Evolutionary conservation across 345 rosid species (phyloP).

Genomic region (Aquilaria sinensis): DNA sequence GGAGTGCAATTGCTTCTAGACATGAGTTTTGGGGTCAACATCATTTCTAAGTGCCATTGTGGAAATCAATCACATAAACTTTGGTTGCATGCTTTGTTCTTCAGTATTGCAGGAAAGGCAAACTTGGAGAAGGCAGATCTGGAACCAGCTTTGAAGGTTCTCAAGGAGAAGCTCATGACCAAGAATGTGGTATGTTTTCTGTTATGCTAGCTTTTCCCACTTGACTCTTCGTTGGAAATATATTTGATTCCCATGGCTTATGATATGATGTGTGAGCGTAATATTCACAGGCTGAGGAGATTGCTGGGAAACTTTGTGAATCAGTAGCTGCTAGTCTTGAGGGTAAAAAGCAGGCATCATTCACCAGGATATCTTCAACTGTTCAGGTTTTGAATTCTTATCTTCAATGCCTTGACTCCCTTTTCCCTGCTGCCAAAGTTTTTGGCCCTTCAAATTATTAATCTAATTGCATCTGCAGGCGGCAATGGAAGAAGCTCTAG

Average conservation of each 20-base stretch:
- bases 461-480: slow-evolving; percentile 35
- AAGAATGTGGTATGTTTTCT: slow-evolving; percentile 86
- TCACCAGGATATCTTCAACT: slow-evolving; percentile 93
- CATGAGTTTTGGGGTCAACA: not conserved
- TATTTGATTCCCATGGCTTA: too few species aligned
- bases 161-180: slow-evolving; percentile 97
- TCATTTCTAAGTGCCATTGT: not conserved
- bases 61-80: not conserved
- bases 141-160: slow-evolving; percentile 90
- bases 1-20: too few species aligned
- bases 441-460: not conserved
- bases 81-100: not conserved
- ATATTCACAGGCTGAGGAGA: slow-evolving; percentile 83
- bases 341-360: slow-evolving; percentile 93
- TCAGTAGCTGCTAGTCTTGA: slow-evolving; percentile 94
- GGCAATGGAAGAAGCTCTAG: slow-evolving; percentile 97
- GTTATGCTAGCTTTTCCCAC: not conserved
- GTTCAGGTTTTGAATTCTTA: slow-evolving; percentile 60
- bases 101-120: slow-evolving; percentile 95
- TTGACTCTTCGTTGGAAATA: too few species aligned
- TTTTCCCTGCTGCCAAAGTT: not conserved
- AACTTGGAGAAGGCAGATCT: slow-evolving; percentile 91
- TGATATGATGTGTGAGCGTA: not conserved
- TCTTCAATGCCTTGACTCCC: slow-evolving; percentile 2
- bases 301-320: slow-evolving; percentile 97